These are phyloP conservation scores for Neurospora sp. DNA, from an alignment of 2,329 filamentous ascomycete species.

Conservation along the genomic window DNA sequence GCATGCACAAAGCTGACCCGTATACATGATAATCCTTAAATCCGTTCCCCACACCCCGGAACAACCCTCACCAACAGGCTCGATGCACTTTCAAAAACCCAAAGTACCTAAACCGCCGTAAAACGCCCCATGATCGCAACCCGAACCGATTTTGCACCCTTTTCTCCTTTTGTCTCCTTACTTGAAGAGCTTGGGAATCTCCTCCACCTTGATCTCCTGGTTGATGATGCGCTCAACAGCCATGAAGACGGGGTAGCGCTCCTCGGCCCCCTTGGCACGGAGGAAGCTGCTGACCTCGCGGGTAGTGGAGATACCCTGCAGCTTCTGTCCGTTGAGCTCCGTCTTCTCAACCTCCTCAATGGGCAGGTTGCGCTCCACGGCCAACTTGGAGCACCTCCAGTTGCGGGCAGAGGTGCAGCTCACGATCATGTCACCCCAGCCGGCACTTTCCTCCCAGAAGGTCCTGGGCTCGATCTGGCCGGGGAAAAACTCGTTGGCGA, in stretches of 20 bases:
- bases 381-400: conserved; percentile 85
- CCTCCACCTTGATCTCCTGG: conserved; percentile 65
- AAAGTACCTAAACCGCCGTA: not conserved
- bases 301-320: conserved; percentile 89
- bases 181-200: conserved; percentile 58
- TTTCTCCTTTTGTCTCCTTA: not conserved
- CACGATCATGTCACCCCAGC: conserved; percentile 92
- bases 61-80: not conserved
- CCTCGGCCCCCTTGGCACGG: conserved; percentile 64
- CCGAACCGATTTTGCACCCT: not conserved
- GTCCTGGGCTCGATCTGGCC: conserved; percentile 72
- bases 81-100: not conserved
- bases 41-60: not conserved
- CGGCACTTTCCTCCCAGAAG: conserved; percentile 94
- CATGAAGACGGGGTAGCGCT: conserved; percentile 86
- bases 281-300: conserved; percentile 86
- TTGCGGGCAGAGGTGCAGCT: conserved; percentile 88
- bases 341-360: conserved; percentile 82
- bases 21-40: not conserved
- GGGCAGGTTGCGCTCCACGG: conserved; percentile 65
- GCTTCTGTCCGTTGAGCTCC: conserved; percentile 91
- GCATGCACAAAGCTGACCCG: not conserved
- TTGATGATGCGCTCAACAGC: conserved; percentile 68
- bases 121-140: not conserved
- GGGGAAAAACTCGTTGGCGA: conserved; percentile 87